Base-by-base conservation (phyloP, 495 filamentous ascomycete species). In the Arthonia radiata region DNA sequence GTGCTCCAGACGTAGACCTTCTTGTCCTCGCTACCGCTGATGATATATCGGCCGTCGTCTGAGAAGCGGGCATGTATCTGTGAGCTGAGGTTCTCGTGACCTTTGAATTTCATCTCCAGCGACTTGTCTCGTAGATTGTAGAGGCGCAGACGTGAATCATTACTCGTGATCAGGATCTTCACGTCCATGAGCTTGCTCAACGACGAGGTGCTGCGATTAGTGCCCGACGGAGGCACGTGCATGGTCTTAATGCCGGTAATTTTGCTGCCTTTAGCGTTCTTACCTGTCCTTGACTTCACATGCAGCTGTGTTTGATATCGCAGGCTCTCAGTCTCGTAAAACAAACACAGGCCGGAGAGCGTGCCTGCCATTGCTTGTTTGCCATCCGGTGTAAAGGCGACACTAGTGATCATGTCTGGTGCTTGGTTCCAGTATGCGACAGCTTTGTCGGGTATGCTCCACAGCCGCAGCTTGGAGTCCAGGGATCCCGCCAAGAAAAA, bases 401-500 rank as follows among this genome's bases (percentile, higher is more conserved):
- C 83, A 1, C 89, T 76, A 0, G 86, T 99, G 26, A 94, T 75
- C 40, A 90, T 68, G 36, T 93, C 86, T 0, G 78, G 73, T 2
- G 83, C 51, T 27, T 75, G 67, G 14, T 57, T 76, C 47, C 73
- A 77, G 45, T 68, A 99, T 1, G 83, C 83, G 11, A 99, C 79
- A 25, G 63, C 71, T 45, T 93, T 93, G 41, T 99, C 86, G 0
- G 86, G 86, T 29, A 99, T 99, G 34, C 79, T 92, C 86, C 86
- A 99, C 7, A 99, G 49, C 17, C 86, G 60, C 25, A 99, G 45
- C 41, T 80, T 83, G n/a, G 69, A 77, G 44, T 99, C 86, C 16
- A 94, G 54, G 6, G 78, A 91, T 3, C 86, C 86, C 5, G 86
- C 86, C 7, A 99, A 55, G 42, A 94, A 99, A 52, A 94, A 99